These are phyloP conservation scores for rapeseed (Brassica napus) DNA, from an alignment of 345 rosid species.

Conservation along the genomic window Da-Ae NC_063439.1:23651001-23651500, in stretches of 20 bases:
- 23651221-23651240: slow-evolving; percentile 34
- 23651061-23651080: not conserved
- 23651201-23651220: slow-evolving; percentile 30
- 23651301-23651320: not conserved
- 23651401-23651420: not conserved
- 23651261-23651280: slow-evolving; percentile 10
- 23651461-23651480: not conserved
- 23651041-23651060: slow-evolving; percentile 3
- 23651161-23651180: not conserved
- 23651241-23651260: slow-evolving; percentile 22
- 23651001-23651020: slow-evolving; percentile 10
- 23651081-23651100: not conserved
- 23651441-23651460: not conserved
- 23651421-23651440: not conserved
- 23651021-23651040: not conserved
- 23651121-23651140: slow-evolving; percentile 15
- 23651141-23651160: not conserved
- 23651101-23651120: not conserved
- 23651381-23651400: not conserved
- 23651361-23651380: not conserved
- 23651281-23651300: not conserved
- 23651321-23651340: slow-evolving; percentile 5
- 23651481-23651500: not conserved
- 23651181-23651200: slow-evolving; percentile 28
- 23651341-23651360: not conserved